Percentiles rank a stretch among this genome's conserved stretches.
Evolutionary conservation across 2,329 filamentous ascomycete species (phyloP).

Genomic region (Arthrobotrys iridis): DNA sequence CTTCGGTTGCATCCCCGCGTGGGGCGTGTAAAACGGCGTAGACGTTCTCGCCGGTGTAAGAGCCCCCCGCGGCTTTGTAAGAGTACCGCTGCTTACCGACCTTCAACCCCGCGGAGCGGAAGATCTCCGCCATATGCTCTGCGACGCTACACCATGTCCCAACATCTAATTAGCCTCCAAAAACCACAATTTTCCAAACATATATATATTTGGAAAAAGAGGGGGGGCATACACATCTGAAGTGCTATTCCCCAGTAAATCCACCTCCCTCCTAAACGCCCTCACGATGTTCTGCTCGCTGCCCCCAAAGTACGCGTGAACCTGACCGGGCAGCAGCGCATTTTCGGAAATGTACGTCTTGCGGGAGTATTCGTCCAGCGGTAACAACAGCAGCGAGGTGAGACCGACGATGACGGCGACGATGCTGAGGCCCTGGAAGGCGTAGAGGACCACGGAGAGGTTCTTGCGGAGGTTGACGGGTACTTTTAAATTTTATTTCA

Average conservation of each 20-base stretch:
- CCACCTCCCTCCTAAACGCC: constrained; percentile 86
- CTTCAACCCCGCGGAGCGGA: constrained; percentile 83
- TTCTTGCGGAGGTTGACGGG: constrained; percentile 54
- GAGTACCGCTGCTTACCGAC: constrained; percentile 87
- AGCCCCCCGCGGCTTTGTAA: constrained; percentile 79
- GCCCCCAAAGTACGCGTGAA: constrained; percentile 96
- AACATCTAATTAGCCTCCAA: constrained; percentile 56
- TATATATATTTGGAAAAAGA: background rate
- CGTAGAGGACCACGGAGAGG: constrained; percentile 52
- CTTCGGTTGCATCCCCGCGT: constrained; percentile 94
- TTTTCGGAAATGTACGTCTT: constrained; percentile 98
- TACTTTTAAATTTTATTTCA: background rate
- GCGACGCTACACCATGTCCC: constrained; percentile 65
- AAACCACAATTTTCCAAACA: constrained; percentile 46
- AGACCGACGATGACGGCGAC: constrained; percentile 74
- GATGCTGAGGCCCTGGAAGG: constrained; percentile 50
- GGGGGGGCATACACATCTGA: constrained; percentile 47
- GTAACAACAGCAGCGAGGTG: constrained; percentile 87
- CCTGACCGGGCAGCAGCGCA: constrained; percentile 91
- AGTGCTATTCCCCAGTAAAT: constrained; percentile 67
- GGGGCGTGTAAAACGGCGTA: constrained; percentile 95
- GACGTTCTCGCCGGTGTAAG: constrained; percentile 83
- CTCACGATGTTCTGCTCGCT: constrained; percentile 95
- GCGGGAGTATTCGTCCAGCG: constrained; percentile 88
- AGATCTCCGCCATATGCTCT: constrained; percentile 77